Evolutionary conservation across 768 basidiomycete genomes (phyloP).

Genomic region (Neoboletus subvelutipes): DNA sequence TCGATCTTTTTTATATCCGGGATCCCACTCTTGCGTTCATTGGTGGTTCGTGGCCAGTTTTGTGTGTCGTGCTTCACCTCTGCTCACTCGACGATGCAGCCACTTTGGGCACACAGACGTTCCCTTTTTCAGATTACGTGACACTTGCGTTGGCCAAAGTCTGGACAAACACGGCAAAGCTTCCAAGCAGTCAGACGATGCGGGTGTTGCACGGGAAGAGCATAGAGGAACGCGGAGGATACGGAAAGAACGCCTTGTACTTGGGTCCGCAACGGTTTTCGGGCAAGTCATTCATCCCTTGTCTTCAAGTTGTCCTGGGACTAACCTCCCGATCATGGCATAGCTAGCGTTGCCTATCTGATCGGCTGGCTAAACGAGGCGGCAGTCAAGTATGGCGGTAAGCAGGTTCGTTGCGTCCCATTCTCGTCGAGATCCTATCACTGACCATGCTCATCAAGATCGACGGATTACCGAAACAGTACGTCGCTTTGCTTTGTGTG

Average conservation of each 20-base stretch:
- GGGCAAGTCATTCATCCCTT: neutral
- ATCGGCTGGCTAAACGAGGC: slow-evolving; percentile 15
- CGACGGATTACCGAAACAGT: slow-evolving; percentile 1
- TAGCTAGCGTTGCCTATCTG: neutral
- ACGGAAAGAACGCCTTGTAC: slow-evolving; percentile 4
- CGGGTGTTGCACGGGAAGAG: neutral
- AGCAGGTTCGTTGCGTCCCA: slow-evolving; percentile 9
- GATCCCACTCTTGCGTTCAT: slow-evolving; percentile 19
- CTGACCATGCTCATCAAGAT: neutral
- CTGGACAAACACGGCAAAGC: slow-evolving; percentile 15
- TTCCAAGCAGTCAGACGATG: slow-evolving; percentile 1
- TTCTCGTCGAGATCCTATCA: neutral
- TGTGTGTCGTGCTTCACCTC: neutral
- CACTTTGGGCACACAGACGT: neutral
- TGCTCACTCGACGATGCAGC: neutral
- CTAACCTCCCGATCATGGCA: neutral
- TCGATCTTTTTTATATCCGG: slow-evolving; percentile 1
- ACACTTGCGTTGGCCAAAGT: slow-evolving; percentile 15
- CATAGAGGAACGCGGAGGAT: slow-evolving; percentile 7
- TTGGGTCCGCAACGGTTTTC: neutral
- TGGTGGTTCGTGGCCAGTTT: neutral
- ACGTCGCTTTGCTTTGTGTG: neutral
- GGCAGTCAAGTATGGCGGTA: slow-evolving; percentile 15
- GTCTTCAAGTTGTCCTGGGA: neutral
- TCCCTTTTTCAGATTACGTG: neutral